Evolutionary conservation across 2,329 filamentous ascomycete species (phyloP).

Genomic region (Scedosporium boydii): DNA sequence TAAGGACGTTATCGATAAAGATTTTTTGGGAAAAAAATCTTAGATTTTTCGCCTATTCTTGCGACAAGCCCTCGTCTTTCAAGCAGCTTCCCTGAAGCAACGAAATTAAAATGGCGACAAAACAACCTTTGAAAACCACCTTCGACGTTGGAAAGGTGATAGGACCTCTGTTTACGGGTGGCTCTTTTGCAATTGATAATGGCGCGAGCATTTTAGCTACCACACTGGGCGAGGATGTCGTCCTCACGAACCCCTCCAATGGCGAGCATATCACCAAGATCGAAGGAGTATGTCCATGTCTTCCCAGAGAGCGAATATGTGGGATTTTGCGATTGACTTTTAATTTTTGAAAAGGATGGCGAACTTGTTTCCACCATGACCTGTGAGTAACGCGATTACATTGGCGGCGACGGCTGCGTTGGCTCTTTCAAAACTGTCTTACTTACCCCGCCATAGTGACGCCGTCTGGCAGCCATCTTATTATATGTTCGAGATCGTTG

Average conservation of each 20-base stretch:
- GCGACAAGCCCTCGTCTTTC: neutral
- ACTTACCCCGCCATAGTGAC: constrained; percentile 49
- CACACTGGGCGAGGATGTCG: constrained; percentile 81
- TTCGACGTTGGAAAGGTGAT: constrained; percentile 79
- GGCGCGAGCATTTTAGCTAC: constrained; percentile 76
- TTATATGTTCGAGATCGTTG: constrained; percentile 88
- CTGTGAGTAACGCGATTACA: constrained; percentile 28
- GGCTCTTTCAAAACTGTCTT: constrained; percentile 10
- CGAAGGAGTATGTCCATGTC: constrained; percentile 58
- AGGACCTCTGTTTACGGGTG: constrained; percentile 89
- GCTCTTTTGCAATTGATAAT: constrained; percentile 73
- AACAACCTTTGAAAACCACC: constrained; percentile 67
- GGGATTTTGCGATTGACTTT: constrained; percentile 13
- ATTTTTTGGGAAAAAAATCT: neutral
- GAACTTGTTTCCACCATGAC: constrained; percentile 70
- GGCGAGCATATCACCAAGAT: constrained; percentile 75
- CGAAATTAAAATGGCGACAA: constrained; percentile 43
- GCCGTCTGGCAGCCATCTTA: constrained; percentile 76
- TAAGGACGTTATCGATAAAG: constrained; percentile 7
- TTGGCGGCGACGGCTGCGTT: neutral
- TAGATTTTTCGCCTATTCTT: neutral
- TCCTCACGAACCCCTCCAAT: constrained; percentile 76
- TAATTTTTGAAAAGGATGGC: constrained; percentile 48
- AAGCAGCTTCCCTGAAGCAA: neutral
- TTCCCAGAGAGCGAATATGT: neutral